Evolutionary conservation across 441 rosid genomes (phyloP).

Genomic region (Populus hybrid): DNA sequence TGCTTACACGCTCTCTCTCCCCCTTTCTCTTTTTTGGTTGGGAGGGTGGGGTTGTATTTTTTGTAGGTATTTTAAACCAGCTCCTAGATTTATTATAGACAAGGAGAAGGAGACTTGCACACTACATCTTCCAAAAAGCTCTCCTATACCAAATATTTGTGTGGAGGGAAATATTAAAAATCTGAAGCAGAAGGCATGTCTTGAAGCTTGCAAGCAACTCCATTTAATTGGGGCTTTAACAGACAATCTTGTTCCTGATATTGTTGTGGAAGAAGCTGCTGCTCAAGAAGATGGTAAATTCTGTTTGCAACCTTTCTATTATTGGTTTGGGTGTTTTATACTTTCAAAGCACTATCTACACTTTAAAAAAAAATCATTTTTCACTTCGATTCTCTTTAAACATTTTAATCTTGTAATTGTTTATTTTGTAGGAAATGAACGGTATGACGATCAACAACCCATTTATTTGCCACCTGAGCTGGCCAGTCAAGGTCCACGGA

Average conservation of each 20-base stretch:
- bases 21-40: background rate
- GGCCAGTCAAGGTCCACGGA: constrained; percentile 28
- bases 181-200: constrained; percentile 69
- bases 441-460: constrained; percentile 55
- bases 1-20: background rate
- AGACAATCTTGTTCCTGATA: constrained; percentile 82
- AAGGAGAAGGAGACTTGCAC: constrained; percentile 44
- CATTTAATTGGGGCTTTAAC: constrained; percentile 68
- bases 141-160: constrained; percentile 45
- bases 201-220: constrained; percentile 84
- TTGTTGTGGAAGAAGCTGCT: constrained; percentile 50
- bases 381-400: background rate
- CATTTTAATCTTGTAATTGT: background rate
- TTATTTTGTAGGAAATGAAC: constrained; percentile 39
- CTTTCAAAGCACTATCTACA: background rate
- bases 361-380: background rate
- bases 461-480: constrained; percentile 71
- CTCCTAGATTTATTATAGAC: constrained; percentile 55
- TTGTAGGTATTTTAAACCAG: constrained; percentile 77
- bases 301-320: constrained; percentile 7
- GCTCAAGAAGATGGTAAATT: constrained; percentile 39
- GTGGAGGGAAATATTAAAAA: constrained; percentile 39
- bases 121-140: constrained; percentile 71
- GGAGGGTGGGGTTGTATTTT: background rate
- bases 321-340: constrained; percentile 3